A percentile compares a stretch with the other conserved stretches of the same genome.
Evolutionary conservation across 768 basidiomycete genomes (phyloP).

Genomic region (Hypholoma fasciculare): DNA sequence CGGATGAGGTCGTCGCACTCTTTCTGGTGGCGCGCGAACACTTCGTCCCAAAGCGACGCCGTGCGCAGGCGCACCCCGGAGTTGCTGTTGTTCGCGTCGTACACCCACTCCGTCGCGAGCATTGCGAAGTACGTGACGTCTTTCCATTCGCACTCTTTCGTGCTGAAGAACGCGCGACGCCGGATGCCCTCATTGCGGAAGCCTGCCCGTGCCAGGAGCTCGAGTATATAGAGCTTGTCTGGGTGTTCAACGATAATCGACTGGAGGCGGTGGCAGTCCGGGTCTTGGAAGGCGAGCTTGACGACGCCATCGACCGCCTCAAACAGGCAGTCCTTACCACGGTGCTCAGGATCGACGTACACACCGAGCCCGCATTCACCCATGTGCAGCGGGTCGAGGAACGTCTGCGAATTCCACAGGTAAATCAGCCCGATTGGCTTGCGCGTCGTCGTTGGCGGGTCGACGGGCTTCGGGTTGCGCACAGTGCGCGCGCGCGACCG

Average conservation of each 20-base stretch:
- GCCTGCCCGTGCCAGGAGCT: constrained; percentile 50
- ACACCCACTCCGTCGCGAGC: constrained; percentile 60
- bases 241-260: constrained; percentile 48
- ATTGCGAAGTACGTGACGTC: constrained; percentile 62
- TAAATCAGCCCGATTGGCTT: constrained; percentile 43
- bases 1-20: constrained; percentile 57
- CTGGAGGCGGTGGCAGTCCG: constrained; percentile 51
- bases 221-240: constrained; percentile 40
- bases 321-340: constrained; percentile 43
- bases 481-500: background rate
- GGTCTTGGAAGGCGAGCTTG: constrained; percentile 45
- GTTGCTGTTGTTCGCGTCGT: constrained; percentile 11
- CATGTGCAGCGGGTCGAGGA: constrained; percentile 29
- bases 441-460: background rate
- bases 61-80: constrained; percentile 26
- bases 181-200: constrained; percentile 67
- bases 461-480: background rate
- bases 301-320: constrained; percentile 47
- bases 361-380: constrained; percentile 60
- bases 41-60: constrained; percentile 59
- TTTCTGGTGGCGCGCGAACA: constrained; percentile 54
- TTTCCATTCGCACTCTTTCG: constrained; percentile 47
- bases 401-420: constrained; percentile 29
- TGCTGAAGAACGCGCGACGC: constrained; percentile 52
- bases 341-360: constrained; percentile 37